Evolutionary conservation across 768 basidiomycete species (phyloP).

Genomic region (Suillus discolor): DNA sequence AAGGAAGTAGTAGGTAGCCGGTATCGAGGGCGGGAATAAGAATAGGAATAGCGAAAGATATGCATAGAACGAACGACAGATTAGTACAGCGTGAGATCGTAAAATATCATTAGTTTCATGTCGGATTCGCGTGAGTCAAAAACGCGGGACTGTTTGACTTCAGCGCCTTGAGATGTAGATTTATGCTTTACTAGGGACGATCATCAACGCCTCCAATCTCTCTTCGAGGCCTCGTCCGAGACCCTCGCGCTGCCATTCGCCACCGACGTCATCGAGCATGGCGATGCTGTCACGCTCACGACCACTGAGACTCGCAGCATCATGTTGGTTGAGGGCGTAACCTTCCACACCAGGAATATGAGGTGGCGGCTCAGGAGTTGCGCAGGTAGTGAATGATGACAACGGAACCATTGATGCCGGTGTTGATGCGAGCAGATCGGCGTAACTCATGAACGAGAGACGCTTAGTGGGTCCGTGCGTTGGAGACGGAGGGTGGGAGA

Average conservation of each 20-base stretch:
- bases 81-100: constrained; percentile 8
- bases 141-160: not conserved
- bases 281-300: constrained; percentile 43
- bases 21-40: constrained; percentile 3
- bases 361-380: constrained; percentile 63
- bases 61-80: constrained; percentile 6
- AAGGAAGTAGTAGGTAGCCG: constrained; percentile 4
- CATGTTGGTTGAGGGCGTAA: constrained; percentile 33
- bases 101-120: constrained; percentile 1
- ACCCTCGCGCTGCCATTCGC: constrained; percentile 89
- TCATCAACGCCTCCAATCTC: constrained; percentile 65
- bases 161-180: not conserved
- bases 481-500: constrained; percentile 47
- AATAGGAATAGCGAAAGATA: constrained; percentile 8
- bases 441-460: constrained; percentile 88
- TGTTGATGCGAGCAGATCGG: constrained; percentile 78
- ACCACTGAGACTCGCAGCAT: constrained; percentile 27
- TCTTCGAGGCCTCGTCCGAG: constrained; percentile 83
- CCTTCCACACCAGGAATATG: constrained; percentile 70
- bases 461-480: constrained; percentile 58
- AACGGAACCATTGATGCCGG: constrained; percentile 75
- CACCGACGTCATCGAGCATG: constrained; percentile 66
- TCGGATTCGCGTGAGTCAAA: not conserved
- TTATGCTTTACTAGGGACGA: constrained; percentile 29
- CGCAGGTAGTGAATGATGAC: constrained; percentile 69